Evolutionary conservation across 345 rosid genomes (phyloP), one percentile per base, ranked within the genome.

Genomic region (Clarkia xantiana): DNA sequence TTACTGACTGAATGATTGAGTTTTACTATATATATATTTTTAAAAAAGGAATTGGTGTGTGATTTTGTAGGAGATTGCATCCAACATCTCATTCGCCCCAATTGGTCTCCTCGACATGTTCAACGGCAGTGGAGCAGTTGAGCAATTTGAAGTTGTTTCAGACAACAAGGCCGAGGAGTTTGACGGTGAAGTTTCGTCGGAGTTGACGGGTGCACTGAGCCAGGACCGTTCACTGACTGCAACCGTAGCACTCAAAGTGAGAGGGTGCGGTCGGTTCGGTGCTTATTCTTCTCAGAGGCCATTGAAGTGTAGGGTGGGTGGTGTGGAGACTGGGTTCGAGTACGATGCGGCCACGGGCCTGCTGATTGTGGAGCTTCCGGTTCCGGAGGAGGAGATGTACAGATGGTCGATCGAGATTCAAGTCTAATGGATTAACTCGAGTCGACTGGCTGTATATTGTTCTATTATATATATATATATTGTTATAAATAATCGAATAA

Each of bases 71-170:
- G 94, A 76, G 49, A 61, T 84, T 59, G 19, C 84, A 40, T 47
- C 64, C 25, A 65, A 45, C 71, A 73, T 84, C 51, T 77, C 81
- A 0, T 84, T 91, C 51, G 96, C 95, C 45, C 83, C 96, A 0
- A 80, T 91, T 3, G 96, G 98, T 48, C 75, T 91, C 48, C 69
- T 91, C 0, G 73, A 84, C 72, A 82, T 91, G 98, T 91, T 91
- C 64, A 91, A 91, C 60, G 4, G 77, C 14, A 74, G 94, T 10
- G 95, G 86, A 13, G 98, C 95, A 0, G 70, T 84, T 23, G 87
- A 84, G 40, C 57, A 76, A 40, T 56, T 75, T 18, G 78, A 79
- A 11, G 59, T 80, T 68, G 62, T 63, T 40, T 51, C 75, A 0
- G 72, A 73, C 13, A 39, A 63, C 53, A 66, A 76, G 44, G 52